These are phyloP conservation scores for Dioscorea alata DNA, from an alignment of 106 monocot species.

Conservation along the genomic window DNA sequence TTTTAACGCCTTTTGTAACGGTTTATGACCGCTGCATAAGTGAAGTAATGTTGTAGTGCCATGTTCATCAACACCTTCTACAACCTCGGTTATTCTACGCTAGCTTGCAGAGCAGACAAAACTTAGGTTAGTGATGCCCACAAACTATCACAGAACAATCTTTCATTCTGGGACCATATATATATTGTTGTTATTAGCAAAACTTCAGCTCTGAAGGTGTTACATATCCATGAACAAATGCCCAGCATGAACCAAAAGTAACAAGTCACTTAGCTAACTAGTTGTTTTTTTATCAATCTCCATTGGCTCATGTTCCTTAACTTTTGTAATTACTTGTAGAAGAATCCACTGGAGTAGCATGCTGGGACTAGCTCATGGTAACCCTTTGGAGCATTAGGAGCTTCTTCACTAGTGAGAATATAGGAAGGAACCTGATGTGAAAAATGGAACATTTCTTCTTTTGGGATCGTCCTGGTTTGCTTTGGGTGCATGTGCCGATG, in stretches of 20 bases:
- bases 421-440: conserved; percentile 54
- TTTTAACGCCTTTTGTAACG: no score
- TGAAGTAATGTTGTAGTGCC: no score
- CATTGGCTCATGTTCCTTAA: conserved; percentile 16
- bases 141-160: no score
- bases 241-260: background rate
- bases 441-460: conserved; percentile 50
- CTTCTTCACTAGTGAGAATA: conserved; percentile 43
- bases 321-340: conserved; percentile 35
- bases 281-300: conserved; percentile 14
- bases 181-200: no score
- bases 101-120: no score
- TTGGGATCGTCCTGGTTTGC: conserved; percentile 36
- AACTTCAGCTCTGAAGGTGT: background rate
- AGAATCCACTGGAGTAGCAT: conserved; percentile 49
- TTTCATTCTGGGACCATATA: no score
- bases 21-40: no score
- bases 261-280: conserved; percentile 5
- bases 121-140: no score
- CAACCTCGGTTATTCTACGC: no score
- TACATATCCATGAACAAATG: background rate
- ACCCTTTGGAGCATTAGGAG: conserved; percentile 50
- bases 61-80: no score
- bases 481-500: conserved; percentile 27
- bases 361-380: conserved; percentile 55